Conservation (phyloP, 106 monocot species). For the Apostasia shenzhenica region DNA sequence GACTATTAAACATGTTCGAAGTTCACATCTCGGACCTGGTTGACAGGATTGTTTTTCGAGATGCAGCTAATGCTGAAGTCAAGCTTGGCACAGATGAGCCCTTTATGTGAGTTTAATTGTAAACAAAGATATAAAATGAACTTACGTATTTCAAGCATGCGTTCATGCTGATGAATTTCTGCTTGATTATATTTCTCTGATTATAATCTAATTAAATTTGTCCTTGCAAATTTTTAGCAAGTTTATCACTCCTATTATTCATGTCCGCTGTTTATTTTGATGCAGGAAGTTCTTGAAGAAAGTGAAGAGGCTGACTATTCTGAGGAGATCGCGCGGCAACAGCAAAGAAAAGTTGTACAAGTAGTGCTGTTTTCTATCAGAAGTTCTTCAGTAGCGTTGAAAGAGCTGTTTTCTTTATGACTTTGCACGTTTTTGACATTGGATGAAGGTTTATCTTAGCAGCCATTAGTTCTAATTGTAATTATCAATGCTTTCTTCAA, state of each 20-base stretch:
- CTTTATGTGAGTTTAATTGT: conserved; percentile 24
- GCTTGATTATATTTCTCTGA: not conserved
- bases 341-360: no score
- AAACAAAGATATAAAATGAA: not conserved
- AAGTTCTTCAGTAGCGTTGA: no score
- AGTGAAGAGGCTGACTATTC: conserved; percentile 33
- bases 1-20: conserved; percentile 35
- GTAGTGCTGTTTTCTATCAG: no score
- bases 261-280: not conserved
- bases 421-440: no score
- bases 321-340: conserved; percentile 3
- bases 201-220: not conserved
- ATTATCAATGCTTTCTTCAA: no score
- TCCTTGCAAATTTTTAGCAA: no score
- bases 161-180: not conserved
- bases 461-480: no score
- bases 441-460: no score
- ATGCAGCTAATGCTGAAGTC: conserved; percentile 10
- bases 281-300: conserved; percentile 43
- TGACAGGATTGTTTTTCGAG: conserved; percentile 20
- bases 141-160: not conserved
- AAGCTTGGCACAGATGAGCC: conserved; percentile 36
- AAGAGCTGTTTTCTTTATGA: no score
- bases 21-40: conserved; percentile 21
- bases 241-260: not conserved